Conservation (phyloP, 2,329 filamentous ascomycete species). For the Fusarium paranaense region DNA sequence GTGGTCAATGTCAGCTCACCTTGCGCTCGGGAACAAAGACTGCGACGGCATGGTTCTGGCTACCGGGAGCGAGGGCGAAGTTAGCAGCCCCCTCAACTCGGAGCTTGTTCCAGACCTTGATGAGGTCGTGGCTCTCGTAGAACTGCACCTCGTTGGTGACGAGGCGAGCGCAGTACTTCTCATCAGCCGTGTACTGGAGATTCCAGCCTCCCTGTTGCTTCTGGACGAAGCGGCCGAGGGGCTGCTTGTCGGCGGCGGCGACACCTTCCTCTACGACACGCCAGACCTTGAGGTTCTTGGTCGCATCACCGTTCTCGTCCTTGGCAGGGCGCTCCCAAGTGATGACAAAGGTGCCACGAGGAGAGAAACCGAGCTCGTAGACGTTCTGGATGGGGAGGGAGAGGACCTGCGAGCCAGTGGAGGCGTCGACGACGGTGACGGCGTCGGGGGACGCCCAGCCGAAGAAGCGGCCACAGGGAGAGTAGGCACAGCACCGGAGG, state of each 20-base stretch:
- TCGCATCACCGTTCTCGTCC: slow-evolving; percentile 92
- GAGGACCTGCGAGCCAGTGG: slow-evolving; percentile 78
- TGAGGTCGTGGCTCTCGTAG: slow-evolving; percentile 87
- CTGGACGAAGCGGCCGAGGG: slow-evolving; percentile 92
- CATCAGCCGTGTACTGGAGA: slow-evolving; percentile 94
- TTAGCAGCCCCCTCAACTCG: slow-evolving; percentile 89
- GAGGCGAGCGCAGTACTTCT: slow-evolving; percentile 90
- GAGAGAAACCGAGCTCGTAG: slow-evolving; percentile 95
- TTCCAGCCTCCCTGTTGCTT: slow-evolving; percentile 97
- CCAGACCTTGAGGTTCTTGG: slow-evolving; percentile 98
- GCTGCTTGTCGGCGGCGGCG: slow-evolving; percentile 73
- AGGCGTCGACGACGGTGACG: slow-evolving; percentile 87
- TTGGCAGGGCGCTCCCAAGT: slow-evolving; percentile 96
- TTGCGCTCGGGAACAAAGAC: slow-evolving; percentile 97
- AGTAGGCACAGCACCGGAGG: slow-evolving; percentile 94
- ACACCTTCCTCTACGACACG: slow-evolving; percentile 78
- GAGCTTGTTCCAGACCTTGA: slow-evolving; percentile 94
- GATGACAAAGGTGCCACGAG: slow-evolving; percentile 89
- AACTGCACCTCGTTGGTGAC: slow-evolving; percentile 99
- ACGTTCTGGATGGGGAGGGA: slow-evolving; percentile 84
- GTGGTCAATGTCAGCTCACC: slow-evolving; percentile 59
- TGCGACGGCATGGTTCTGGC: slow-evolving; percentile 87
- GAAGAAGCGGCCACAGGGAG: slow-evolving; percentile 94
- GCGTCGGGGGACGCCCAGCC: slow-evolving; percentile 91
- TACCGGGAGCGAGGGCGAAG: slow-evolving; percentile 88